Conservation (phyloP, 1,139 yeast species). For the Yamadazyma blattariae region DNA sequence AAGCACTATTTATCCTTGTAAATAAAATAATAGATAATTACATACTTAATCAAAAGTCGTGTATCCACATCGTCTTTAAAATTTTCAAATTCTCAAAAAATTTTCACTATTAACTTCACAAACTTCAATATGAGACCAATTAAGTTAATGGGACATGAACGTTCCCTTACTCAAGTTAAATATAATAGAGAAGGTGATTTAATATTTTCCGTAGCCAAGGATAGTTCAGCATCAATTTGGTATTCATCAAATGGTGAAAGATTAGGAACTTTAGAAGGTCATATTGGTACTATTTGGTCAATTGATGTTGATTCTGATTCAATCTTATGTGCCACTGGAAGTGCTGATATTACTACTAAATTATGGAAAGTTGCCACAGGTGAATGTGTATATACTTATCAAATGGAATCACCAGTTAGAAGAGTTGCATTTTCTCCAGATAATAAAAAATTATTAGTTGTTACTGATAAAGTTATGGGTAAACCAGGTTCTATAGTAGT, state of each 20-base stretch:
- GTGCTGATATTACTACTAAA: conserved; percentile 84
- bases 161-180: conserved; percentile 87
- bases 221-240: conserved; percentile 87
- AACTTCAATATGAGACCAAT: conserved; percentile 43
- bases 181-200: conserved; percentile 95
- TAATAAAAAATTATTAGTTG: conserved; percentile 65
- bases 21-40: too few species aligned
- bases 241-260: conserved; percentile 95
- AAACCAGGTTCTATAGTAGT: conserved; percentile 74
- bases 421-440: conserved; percentile 85
- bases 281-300: conserved; percentile 94
- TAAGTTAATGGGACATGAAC: conserved; percentile 75
- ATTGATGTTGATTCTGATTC: conserved; percentile 79
- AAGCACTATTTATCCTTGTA: too few species aligned
- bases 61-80: conserved; percentile 1
- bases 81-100: conserved; percentile 6
- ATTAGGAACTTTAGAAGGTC: conserved; percentile 84
- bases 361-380: conserved; percentile 87
- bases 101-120: conserved; percentile 6
- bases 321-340: conserved; percentile 76
- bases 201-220: conserved; percentile 90
- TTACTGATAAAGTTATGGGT: conserved; percentile 94
- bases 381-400: conserved; percentile 70
- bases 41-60: too few species aligned
- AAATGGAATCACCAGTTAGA: conserved; percentile 80